These are phyloP conservation scores for Verticillium isaacii DNA, from an alignment of 2,329 filamentous ascomycete species.

Conservation along the genomic window DNA sequence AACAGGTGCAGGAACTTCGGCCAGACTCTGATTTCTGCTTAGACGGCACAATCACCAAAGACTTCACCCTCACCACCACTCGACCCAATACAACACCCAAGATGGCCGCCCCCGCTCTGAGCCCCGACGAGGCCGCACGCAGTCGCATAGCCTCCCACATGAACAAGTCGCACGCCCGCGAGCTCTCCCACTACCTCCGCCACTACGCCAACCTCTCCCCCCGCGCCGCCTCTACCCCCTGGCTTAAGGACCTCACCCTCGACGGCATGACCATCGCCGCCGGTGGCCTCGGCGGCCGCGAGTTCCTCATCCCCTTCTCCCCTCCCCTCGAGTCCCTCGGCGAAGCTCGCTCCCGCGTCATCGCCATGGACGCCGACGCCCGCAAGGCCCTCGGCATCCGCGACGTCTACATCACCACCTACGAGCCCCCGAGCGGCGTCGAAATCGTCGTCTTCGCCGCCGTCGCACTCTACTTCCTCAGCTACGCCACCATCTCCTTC, in stretches of 20 bases:
- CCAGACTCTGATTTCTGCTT: background rate
- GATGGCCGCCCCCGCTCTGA: background rate
- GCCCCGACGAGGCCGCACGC: slow-evolving; percentile 17
- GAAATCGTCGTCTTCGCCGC: slow-evolving; percentile 50
- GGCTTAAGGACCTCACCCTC: slow-evolving; percentile 62
- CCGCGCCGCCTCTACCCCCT: slow-evolving; percentile 49
- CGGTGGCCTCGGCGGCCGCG: slow-evolving; percentile 35
- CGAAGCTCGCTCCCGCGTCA: slow-evolving; percentile 65
- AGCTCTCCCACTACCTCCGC: slow-evolving; percentile 73
- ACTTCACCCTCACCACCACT: background rate
- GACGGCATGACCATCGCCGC: slow-evolving; percentile 53
- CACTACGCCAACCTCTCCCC: slow-evolving; percentile 60
- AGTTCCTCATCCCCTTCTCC: slow-evolving; percentile 55
- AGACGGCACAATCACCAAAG: background rate
- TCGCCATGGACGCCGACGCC: slow-evolving; percentile 61
- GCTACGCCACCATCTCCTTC: slow-evolving; percentile 40
- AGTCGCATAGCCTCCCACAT: slow-evolving; percentile 65
- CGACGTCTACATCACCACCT: slow-evolving; percentile 37
- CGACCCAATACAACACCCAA: background rate
- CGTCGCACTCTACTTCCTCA: slow-evolving; percentile 49
- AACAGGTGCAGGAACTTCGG: background rate
- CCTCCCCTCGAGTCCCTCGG: slow-evolving; percentile 65
- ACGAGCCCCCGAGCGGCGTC: slow-evolving; percentile 31
- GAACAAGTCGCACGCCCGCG: slow-evolving; percentile 76
- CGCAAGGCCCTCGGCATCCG: slow-evolving; percentile 56